Conservation (phyloP, 768 basidiomycete genomes). For the Kwoniella bestiolae region DNA sequence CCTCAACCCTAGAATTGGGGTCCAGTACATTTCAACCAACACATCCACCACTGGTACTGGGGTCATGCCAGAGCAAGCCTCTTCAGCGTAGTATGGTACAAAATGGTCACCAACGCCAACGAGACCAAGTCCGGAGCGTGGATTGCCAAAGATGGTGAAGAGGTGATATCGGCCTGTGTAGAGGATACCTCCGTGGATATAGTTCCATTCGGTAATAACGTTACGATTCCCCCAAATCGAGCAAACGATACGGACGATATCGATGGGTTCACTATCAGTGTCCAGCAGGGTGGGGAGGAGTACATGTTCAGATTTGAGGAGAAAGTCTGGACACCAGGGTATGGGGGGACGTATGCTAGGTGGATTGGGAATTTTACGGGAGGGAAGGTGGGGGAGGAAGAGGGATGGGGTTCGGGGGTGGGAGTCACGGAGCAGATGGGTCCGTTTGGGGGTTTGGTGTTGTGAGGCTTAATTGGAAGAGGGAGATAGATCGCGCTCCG, state of each 20-base stretch:
- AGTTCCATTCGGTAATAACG: conserved; percentile 3
- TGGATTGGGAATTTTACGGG: conserved; percentile 16
- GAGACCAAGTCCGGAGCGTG: conserved; percentile 1
- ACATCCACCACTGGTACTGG: conserved; percentile 21
- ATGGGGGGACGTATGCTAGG: conserved; percentile 11
- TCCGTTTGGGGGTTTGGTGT: conserved; percentile 1
- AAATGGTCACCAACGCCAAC: background rate
- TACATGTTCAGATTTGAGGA: conserved; percentile 7
- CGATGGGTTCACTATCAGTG: conserved; percentile 9
- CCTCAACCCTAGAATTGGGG: conserved; percentile 7
- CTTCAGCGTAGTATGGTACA: conserved; percentile 15
- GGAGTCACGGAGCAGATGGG: conserved; percentile 15
- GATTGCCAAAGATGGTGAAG: conserved; percentile 4
- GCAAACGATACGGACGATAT: conserved; percentile 10
- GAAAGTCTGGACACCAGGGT: background rate
- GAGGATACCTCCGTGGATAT: background rate
- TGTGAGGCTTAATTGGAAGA: too few species aligned
- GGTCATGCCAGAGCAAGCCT: conserved; percentile 10
- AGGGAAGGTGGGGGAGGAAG: background rate
- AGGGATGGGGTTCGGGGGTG: background rate
- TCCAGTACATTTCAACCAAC: background rate
- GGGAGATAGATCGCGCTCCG: too few species aligned
- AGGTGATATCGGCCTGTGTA: conserved; percentile 1
- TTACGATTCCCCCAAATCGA: conserved; percentile 7
- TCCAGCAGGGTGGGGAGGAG: background rate